Base-by-base conservation (phyloP, 352 stramenopile species). In the Pythium insidiosum region DNA sequence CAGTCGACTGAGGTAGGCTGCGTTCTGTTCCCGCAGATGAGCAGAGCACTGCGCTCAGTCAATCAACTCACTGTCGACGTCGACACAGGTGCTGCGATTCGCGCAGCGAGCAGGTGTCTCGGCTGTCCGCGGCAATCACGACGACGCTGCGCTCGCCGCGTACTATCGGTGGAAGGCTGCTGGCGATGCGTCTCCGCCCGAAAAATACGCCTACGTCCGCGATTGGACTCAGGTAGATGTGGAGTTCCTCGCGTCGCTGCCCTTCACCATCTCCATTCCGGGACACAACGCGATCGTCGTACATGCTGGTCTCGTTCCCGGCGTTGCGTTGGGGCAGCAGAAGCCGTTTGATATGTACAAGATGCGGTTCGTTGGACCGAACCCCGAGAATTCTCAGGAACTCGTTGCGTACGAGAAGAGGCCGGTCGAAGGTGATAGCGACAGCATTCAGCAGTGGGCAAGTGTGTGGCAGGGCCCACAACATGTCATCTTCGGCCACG, bases 401-500 rank as follows among this genome's bases (percentile, higher is more conserved):
- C n/a, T n/a, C n/a, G n/a, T n/a, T n/a, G n/a, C n/a, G n/a, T n/a
- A 63, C 7, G 70, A 82, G 26, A 66, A 56, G 26, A 68, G 63
- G 18, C 43, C 47, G 22, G 58, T 10, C 21, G 58, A 67, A 6
- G 55, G n/a, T n/a, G n/a, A n/a, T n/a, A n/a, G n/a, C n/a, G n/a
- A n/a, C n/a, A n/a, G n/a, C n/a, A n/a, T 56, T 19, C 50, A 62
- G 20, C 53, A 56, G 35, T 97, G 87, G 87, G 87, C 86, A 6
- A 73, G 68, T 31, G 58, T 76, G 30, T 97, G 85, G 84, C 40
- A 47, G 1, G 88, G 88, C 12, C 81, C 87, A 2, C 41, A 71
- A 18, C 78, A 83, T 46, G 70, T 96, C 6, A 84, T 93, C 49
- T 97, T 97, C 76, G 89, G 89, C 24, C 89, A 97, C 66, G 85